These are phyloP conservation scores for Steccherinum ochraceum DNA, from an alignment of 768 basidiomycete genomes.

Conservation along the genomic window DNA sequence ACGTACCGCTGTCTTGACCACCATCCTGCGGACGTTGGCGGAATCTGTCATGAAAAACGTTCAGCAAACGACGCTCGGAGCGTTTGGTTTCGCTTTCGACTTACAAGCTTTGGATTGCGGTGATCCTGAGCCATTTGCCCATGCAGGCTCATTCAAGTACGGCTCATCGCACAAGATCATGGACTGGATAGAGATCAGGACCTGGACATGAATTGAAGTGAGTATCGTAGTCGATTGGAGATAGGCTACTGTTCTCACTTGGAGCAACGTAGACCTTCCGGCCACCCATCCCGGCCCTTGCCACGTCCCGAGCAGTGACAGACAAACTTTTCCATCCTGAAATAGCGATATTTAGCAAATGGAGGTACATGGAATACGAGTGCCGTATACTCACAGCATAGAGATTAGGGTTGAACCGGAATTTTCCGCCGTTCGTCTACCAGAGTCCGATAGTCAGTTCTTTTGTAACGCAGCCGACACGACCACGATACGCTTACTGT, in stretches of 20 bases:
- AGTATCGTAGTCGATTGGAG: no score
- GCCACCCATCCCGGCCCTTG: slow-evolving; percentile 88
- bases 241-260: slow-evolving; percentile 56
- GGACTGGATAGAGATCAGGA: slow-evolving; percentile 91
- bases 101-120: slow-evolving; percentile 73
- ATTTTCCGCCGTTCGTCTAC: slow-evolving; percentile 86
- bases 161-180: slow-evolving; percentile 96
- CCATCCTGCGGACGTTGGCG: slow-evolving; percentile 90
- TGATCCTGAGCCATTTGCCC: slow-evolving; percentile 68
- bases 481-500: slow-evolving; percentile 39
- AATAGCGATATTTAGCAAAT: no score
- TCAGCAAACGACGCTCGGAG: no score
- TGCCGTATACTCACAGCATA: slow-evolving; percentile 69
- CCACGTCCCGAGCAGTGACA: slow-evolving; percentile 92
- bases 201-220: no score
- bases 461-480: no score
- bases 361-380: no score
- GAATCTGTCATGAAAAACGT: slow-evolving; percentile 50
- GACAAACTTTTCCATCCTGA: slow-evolving; percentile 90
- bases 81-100: no score
- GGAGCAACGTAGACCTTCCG: slow-evolving; percentile 84
- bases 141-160: slow-evolving; percentile 89
- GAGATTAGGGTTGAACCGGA: slow-evolving; percentile 89
- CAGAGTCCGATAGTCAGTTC: no score
- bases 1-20: slow-evolving; percentile 77